Evolutionary conservation across 495 filamentous ascomycete genomes (phyloP), one percentile per base, ranked within the genome.

Genomic region (Penicillium silybi): DNA sequence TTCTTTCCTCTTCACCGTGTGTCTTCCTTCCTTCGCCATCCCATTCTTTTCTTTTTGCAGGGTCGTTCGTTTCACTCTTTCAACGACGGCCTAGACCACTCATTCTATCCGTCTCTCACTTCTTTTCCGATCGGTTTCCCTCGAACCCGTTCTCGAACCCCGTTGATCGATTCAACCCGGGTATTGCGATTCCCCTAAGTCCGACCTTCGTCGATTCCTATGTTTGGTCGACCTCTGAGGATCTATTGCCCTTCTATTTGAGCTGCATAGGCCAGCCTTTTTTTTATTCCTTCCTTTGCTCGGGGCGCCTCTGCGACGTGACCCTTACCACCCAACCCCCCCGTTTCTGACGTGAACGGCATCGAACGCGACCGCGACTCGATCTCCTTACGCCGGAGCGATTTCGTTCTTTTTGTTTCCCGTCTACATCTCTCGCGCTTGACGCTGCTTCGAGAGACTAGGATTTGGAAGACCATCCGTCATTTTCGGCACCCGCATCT

Each of bases 41-140:
- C 41, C 50, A 34, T 58, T 58, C 53, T 27, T 63, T 57, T 57
- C 43, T 58, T 67, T 54, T 52, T 50, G 52, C 57, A 35, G 61
- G 59, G 62, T 66, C 66, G 64, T 50, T 68, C 69, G 70, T 72
- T 72, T 64, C 72, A 72, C 68, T 72, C 70, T 68, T 73, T 73
- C 57, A 32, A 69, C 68, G 66, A 62, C 65, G 64, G 61, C 51
- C 58, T 47, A 35, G 65, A 58, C 50, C 64, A 48, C 64, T 65
- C 64, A 50, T 64, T 67, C 54, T 52, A 20, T 43, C 52, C 47
- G 16, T 39, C 56, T 53, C 40, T 49, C 52, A 39, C 44, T 65
- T 71, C 59, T 53, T 51, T 67, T 69, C 53, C 52, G 59, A 58
- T 58, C 68, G 60, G 59, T 56, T 52, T 39, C 40, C 40, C 25